Percentiles rank a stretch among this genome's conserved stretches.
Conservation (phyloP, 805 yeast species). For the Maudiozyma barnettii region DNA sequence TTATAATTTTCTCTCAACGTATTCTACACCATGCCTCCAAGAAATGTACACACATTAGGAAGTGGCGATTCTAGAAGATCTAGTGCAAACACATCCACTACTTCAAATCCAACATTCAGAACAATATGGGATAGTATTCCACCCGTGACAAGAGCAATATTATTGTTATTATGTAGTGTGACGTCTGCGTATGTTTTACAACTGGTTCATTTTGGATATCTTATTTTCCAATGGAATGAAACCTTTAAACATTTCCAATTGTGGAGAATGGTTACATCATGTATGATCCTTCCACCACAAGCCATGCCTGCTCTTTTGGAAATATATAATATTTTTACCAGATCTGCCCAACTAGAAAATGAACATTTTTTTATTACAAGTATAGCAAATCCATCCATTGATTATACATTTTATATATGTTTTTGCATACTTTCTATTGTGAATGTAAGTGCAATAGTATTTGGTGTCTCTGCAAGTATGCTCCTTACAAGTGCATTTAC, state of each 20-base stretch:
- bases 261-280: slow-evolving; percentile 25
- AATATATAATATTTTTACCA: slow-evolving; percentile 20
- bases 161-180: slow-evolving; percentile 38
- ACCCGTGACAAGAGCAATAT: slow-evolving; percentile 50
- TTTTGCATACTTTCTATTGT: slow-evolving; percentile 14
- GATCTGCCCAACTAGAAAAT: slow-evolving; percentile 21
- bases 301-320: slow-evolving; percentile 22
- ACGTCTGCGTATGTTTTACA: slow-evolving; percentile 34
- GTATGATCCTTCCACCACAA: slow-evolving; percentile 16
- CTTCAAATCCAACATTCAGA: slow-evolving; percentile 1
- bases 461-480: slow-evolving; percentile 9
- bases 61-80: neutral
- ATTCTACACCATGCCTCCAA: slow-evolving; percentile 2
- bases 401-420: slow-evolving; percentile 20
- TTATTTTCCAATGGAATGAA: slow-evolving; percentile 15
- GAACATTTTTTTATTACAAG: slow-evolving; percentile 13
- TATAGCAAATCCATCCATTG: slow-evolving; percentile 10
- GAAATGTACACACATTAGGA: slow-evolving; percentile 10
- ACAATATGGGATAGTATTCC: slow-evolving; percentile 35
- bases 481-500: slow-evolving; percentile 19
- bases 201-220: slow-evolving; percentile 18
- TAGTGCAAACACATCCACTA: neutral
- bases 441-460: slow-evolving; percentile 4
- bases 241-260: slow-evolving; percentile 14
- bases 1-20: no score